Percentiles rank a stretch among this genome's conserved stretches.
phyloP scores from a whole-genome alignment of 371 early-diverging fungal species.

The Mortierella sp. region DNA sequence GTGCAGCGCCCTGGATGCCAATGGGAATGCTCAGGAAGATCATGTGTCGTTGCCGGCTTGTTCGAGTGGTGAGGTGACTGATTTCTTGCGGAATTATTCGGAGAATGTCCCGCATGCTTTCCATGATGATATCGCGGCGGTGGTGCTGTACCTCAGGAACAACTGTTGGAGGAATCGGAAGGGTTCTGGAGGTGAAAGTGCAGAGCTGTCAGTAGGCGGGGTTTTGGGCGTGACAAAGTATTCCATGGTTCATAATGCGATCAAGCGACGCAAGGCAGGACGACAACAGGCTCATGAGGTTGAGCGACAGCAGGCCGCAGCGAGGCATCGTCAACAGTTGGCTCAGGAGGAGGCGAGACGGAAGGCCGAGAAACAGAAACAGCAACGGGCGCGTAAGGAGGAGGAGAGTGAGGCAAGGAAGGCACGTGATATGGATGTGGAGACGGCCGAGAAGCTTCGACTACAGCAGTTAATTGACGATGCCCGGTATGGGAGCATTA shows the following conservation, averaged over 20 bases:
- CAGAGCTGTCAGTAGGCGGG: not conserved
- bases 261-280: not conserved
- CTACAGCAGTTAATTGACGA: not conserved
- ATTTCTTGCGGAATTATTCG: not conserved
- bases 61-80: not conserved
- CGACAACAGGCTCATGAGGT: not conserved
- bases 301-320: not conserved
- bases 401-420: not conserved
- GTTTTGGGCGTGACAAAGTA: not conserved
- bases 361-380: not conserved
- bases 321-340: not conserved
- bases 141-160: not conserved
- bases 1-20: too few species aligned
- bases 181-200: not conserved
- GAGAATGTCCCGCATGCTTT: not conserved
- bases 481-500: not conserved
- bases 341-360: not conserved
- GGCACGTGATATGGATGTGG: not conserved
- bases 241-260: not conserved
- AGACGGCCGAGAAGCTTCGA: not conserved
- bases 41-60: too few species aligned
- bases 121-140: not conserved
- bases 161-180: not conserved
- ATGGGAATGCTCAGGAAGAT: too few species aligned
- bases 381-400: not conserved